phyloP scores from a whole-genome alignment of 805 yeast genomes.

The Starmerella scarabaei region DNA sequence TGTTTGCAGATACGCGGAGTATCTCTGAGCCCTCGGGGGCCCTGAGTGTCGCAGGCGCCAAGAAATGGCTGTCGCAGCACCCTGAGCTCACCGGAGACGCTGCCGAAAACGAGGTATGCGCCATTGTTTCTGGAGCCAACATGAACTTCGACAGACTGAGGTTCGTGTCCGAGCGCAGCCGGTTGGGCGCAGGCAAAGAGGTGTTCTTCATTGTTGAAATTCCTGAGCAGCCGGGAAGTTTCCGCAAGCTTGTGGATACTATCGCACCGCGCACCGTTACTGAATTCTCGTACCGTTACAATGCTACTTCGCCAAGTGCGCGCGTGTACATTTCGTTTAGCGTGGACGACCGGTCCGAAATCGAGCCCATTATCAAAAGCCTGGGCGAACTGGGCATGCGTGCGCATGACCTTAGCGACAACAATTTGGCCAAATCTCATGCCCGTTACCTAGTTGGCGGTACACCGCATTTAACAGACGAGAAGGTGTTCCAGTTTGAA shows the following conservation, averaged over 20 bases:
- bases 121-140: conserved; percentile 89
- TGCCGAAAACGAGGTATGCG: conserved; percentile 60
- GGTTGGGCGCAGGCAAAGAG: conserved; percentile 95
- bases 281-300: conserved; percentile 81
- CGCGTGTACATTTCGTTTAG: conserved; percentile 79
- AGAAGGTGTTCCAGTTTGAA: conserved; percentile 70
- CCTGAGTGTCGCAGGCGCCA: conserved; percentile 86
- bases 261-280: conserved; percentile 84
- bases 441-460: conserved; percentile 97
- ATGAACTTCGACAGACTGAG: conserved; percentile 95
- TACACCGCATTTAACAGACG: conserved; percentile 56
- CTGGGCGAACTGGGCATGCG: conserved; percentile 52
- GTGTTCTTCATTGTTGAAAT: conserved; percentile 81
- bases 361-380: conserved; percentile 46
- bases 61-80: conserved; percentile 46
- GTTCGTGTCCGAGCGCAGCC: conserved; percentile 94
- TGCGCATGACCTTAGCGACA: conserved; percentile 76
- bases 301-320: conserved; percentile 38
- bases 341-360: conserved; percentile 63
- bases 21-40: conserved; percentile 97
- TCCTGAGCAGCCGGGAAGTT: conserved; percentile 89
- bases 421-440: conserved; percentile 91
- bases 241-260: conserved; percentile 57
- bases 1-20: conserved; percentile 89
- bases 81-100: conserved; percentile 36